Base-by-base conservation (phyloP, 192 early-diverging fungal species). In the Gigaspora rosea region DNA sequence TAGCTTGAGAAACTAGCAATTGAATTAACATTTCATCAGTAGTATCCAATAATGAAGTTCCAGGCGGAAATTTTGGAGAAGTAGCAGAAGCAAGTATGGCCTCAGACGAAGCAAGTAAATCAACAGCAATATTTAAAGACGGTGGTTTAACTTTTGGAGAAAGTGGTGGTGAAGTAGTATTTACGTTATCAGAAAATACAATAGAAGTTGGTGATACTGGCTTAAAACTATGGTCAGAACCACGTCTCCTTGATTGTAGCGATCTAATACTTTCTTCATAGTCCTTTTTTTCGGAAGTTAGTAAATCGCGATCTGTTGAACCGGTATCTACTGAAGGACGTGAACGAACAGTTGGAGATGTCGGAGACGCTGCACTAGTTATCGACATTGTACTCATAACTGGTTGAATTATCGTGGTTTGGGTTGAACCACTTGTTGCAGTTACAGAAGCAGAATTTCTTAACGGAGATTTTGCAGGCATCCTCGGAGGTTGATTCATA, bases 1-100 rank as follows among this genome's bases (percentile, higher is more conserved):
- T 78, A 0, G 90, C 86, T 50, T 87, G 86, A 11, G 86, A 85
- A 6, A 91, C 77, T 65, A 88, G 64, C 9, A 86, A 71, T 71
- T 85, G 85, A 47, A 85, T 78, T 12, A 85, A 57, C 79, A 83
- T 79, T 49, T 88, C 87, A 67, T 76, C 64, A 12, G 75, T 56
- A 22, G 75, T 76, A 57, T 76, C 75, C 32, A 76, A 35, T 15
- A 76, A 76, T 27, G 63, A 56, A 32, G 18, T 64, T 48, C 49
- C 32, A 15, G 52, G 52, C 7, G 58, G 48, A 32, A 41, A 46
- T 48, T 46, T 76, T 20, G 49, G 27, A 48, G 52, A 56, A 48
- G 46, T 46, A 36, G 20, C 16, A 13, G 50, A 64, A 9, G 62
- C 20, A 35, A 76, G 64, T 18, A 76, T 76, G 20, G 75, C 75